A percentile compares a stretch with the other conserved stretches of the same genome.
These are phyloP conservation scores for Dryadomyces quercus-mongolicae DNA, from an alignment of 2,329 filamentous ascomycete genomes.

Conservation along the genomic window DNA sequence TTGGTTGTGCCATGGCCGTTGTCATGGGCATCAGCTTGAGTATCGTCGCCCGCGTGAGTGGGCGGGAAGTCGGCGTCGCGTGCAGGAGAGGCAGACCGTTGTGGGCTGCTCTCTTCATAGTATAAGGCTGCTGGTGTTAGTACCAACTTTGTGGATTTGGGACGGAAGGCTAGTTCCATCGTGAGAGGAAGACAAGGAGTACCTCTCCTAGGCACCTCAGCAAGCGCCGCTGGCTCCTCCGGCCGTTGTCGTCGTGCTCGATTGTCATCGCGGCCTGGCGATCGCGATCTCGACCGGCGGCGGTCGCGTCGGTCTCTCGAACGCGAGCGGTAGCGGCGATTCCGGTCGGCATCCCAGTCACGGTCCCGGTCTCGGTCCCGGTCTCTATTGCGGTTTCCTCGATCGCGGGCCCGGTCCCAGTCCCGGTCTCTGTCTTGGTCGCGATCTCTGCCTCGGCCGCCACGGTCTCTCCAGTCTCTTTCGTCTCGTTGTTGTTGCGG, in stretches of 20 bases:
- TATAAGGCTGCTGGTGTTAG: neutral
- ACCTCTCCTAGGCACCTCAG: neutral
- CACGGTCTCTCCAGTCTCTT: neutral
- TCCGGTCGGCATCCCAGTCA: slow-evolving; percentile 3
- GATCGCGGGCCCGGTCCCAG: neutral
- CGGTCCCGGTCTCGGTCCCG: slow-evolving; percentile 1
- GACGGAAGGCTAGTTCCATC: too few relatives aligned
- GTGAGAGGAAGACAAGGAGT: too few relatives aligned
- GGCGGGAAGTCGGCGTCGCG: slow-evolving; percentile 6
- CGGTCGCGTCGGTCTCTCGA: slow-evolving; percentile 8
- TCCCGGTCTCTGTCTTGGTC: neutral
- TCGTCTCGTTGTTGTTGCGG: neutral
- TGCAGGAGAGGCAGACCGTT: slow-evolving; percentile 9
- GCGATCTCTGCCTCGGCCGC: neutral
- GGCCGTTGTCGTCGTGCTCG: neutral
- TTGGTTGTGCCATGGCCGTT: neutral
- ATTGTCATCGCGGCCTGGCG: neutral
- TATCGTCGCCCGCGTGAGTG: neutral
- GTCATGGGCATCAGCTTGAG: neutral
- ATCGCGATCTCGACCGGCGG: neutral
- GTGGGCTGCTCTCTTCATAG: neutral
- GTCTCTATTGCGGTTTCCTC: neutral
- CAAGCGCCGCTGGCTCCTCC: neutral
- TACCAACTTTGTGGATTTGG: neutral
- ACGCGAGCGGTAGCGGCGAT: slow-evolving; percentile 9